Percentiles rank a stretch among this genome's conserved stretches.
phyloP scores from a whole-genome alignment of 345 rosid genomes.

The Aethionema arabicum region DNA sequence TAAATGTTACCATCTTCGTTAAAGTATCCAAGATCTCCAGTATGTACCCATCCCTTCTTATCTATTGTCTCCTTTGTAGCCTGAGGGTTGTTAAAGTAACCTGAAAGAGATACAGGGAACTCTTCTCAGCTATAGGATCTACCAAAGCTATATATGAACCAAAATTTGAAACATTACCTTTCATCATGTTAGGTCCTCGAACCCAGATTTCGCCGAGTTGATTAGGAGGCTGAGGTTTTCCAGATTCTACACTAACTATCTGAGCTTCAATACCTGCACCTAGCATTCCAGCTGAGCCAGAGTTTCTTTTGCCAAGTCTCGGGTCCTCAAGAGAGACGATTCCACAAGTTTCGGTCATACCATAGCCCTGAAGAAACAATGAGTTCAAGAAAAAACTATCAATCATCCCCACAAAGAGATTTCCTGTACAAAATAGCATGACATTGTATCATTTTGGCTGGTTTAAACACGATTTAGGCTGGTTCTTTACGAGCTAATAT shows the following conservation, averaged over 20 bases:
- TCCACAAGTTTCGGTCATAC: slow-evolving; percentile 87
- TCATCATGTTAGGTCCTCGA: slow-evolving; percentile 92
- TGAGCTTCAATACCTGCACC: slow-evolving; percentile 71
- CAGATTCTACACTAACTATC: slow-evolving; percentile 57
- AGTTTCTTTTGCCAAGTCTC: slow-evolving; percentile 41
- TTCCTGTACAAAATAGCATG: not conserved
- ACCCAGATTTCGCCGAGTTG: slow-evolving; percentile 83
- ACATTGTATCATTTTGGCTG: not conserved
- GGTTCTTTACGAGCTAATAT: slow-evolving; percentile 16
- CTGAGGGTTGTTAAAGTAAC: slow-evolving; percentile 69
- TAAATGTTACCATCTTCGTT: slow-evolving; percentile 67
- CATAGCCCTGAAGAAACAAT: slow-evolving; percentile 67
- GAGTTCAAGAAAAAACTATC: not conserved
- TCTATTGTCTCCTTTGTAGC: slow-evolving; percentile 83
- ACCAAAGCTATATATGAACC: not conserved
- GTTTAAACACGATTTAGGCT: too few relatives aligned
- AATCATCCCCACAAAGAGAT: not conserved
- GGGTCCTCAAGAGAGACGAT: slow-evolving; percentile 60
- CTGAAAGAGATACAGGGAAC: slow-evolving; percentile 42
- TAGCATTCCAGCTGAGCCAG: slow-evolving; percentile 79
- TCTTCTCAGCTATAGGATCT: too few relatives aligned
- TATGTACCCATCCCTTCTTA: slow-evolving; percentile 80
- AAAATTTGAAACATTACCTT: slow-evolving; percentile 43
- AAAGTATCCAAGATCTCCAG: slow-evolving; percentile 89
- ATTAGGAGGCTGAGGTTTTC: slow-evolving; percentile 72